These are phyloP conservation scores for Globisporangium cylindrosporum DNA, from an alignment of 352 stramenopile genomes.

Conservation along the genomic window DNA sequence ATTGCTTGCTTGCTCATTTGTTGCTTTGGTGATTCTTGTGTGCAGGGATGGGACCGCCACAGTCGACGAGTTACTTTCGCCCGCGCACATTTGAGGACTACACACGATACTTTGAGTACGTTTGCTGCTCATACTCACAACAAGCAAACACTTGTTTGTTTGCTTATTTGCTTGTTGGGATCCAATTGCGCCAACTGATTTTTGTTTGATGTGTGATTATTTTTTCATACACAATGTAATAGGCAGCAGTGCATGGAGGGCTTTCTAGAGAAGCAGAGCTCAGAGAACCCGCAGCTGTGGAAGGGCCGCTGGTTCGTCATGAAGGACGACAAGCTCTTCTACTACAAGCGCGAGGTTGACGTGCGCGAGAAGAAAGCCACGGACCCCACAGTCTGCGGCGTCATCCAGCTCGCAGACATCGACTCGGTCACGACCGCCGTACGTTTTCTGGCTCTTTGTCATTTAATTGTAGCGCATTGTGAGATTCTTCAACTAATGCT, in stretches of 20 bases:
- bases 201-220: slow-evolving; percentile 1
- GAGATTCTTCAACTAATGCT: too few species aligned
- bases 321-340: slow-evolving; percentile 81
- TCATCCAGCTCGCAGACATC: slow-evolving; percentile 81
- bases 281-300: slow-evolving; percentile 61
- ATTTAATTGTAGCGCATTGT: slow-evolving; percentile 7
- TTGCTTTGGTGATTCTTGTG: not conserved
- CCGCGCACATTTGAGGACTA: slow-evolving; percentile 62
- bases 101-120: slow-evolving; percentile 59
- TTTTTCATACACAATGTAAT: not conserved
- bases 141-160: not conserved
- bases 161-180: not conserved
- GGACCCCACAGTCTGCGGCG: slow-evolving; percentile 58
- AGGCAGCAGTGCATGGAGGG: slow-evolving; percentile 76
- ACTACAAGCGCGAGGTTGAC: slow-evolving; percentile 66
- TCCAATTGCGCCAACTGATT: not conserved
- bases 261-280: slow-evolving; percentile 82
- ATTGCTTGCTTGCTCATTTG: slow-evolving; percentile 2
- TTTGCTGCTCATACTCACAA: not conserved
- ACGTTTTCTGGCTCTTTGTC: slow-evolving; percentile 22
- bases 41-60: slow-evolving; percentile 20
- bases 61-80: slow-evolving; percentile 64
- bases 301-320: slow-evolving; percentile 87
- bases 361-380: slow-evolving; percentile 53
- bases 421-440: slow-evolving; percentile 84